These are phyloP conservation scores for Epichloe uncinata DNA, from an alignment of 2,329 filamentous ascomycete genomes.

Conservation along the genomic window DNA sequence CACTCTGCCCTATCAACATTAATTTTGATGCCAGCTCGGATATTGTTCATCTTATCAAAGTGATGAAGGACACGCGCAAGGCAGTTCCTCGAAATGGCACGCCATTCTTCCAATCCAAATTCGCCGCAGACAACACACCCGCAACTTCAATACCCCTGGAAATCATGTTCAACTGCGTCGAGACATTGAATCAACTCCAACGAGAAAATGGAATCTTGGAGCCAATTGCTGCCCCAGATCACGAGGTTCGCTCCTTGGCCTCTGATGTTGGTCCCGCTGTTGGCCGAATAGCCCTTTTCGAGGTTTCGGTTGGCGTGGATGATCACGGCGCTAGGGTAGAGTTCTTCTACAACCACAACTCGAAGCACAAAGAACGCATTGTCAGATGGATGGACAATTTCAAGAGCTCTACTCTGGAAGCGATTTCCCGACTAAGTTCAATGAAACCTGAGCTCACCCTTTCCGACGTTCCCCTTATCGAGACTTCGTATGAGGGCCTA, in stretches of 20 bases:
- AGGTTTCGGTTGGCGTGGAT: slow-evolving; percentile 34
- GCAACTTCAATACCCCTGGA: slow-evolving; percentile 37
- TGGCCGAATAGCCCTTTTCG: slow-evolving; percentile 36
- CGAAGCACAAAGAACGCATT: slow-evolving; percentile 29
- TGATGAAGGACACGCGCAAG: slow-evolving; percentile 38
- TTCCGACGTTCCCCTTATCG: slow-evolving; percentile 34
- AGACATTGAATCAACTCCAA: slow-evolving; percentile 34
- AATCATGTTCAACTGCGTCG: slow-evolving; percentile 44
- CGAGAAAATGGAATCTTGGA: slow-evolving; percentile 35
- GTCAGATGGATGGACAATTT: slow-evolving; percentile 33
- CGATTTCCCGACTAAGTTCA: slow-evolving; percentile 26
- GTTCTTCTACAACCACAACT: slow-evolving; percentile 29
- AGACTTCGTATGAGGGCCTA: slow-evolving; percentile 33
- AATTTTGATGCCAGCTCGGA: slow-evolving; percentile 31
- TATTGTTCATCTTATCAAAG: slow-evolving; percentile 35
- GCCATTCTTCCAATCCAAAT: slow-evolving; percentile 34
- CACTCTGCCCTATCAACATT: slow-evolving; percentile 37
- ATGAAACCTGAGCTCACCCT: slow-evolving; percentile 35
- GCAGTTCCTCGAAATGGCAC: slow-evolving; percentile 30
- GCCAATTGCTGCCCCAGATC: slow-evolving; percentile 28
- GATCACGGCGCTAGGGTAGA: slow-evolving; percentile 29
- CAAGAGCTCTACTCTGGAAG: slow-evolving; percentile 31
- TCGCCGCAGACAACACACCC: slow-evolving; percentile 22
- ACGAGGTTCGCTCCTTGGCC: slow-evolving; percentile 22
- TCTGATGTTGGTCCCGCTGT: slow-evolving; percentile 32